These are phyloP conservation scores for Arthroderma sp. DNA, from an alignment of 2,329 filamentous ascomycete species.

Conservation along the genomic window DNA sequence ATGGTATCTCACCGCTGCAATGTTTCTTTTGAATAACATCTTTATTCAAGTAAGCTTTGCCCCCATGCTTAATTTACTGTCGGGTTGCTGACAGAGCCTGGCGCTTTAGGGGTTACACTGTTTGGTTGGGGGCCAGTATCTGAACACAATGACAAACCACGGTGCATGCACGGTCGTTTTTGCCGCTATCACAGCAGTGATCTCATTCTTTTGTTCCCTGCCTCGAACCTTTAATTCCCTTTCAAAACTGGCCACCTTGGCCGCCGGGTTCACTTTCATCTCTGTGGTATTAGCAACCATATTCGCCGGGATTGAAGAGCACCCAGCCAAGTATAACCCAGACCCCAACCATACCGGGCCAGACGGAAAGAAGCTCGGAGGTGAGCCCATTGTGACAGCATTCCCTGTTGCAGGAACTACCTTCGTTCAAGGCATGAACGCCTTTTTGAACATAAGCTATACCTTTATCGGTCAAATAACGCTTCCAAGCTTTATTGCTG, in stretches of 20 bases:
- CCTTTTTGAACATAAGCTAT: slow-evolving; percentile 90
- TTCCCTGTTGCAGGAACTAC: slow-evolving; percentile 57
- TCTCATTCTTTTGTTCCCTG: slow-evolving; percentile 67
- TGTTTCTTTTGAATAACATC: slow-evolving; percentile 91
- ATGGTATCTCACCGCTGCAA: slow-evolving; percentile 57
- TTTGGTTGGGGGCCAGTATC: slow-evolving; percentile 69
- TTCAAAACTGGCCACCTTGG: slow-evolving; percentile 63
- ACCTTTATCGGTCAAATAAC: slow-evolving; percentile 96
- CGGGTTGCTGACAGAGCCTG: background rate
- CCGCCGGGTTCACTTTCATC: slow-evolving; percentile 78
- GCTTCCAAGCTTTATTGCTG: slow-evolving; percentile 84
- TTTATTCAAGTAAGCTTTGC: slow-evolving; percentile 56
- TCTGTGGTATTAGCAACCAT: slow-evolving; percentile 74
- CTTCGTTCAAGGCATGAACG: slow-evolving; percentile 70
- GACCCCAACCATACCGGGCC: slow-evolving; percentile 26
- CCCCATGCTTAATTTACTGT: background rate
- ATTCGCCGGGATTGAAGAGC: slow-evolving; percentile 62
- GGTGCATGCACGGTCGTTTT: slow-evolving; percentile 69
- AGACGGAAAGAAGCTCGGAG: slow-evolving; percentile 25
- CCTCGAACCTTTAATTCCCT: slow-evolving; percentile 75
- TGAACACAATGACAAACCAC: slow-evolving; percentile 73
- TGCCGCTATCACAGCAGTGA: slow-evolving; percentile 56
- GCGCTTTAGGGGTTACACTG: slow-evolving; percentile 56
- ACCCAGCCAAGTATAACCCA: slow-evolving; percentile 54
- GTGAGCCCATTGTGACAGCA: slow-evolving; percentile 54